Evolutionary conservation across 768 basidiomycete species (phyloP).

Genomic region (Amanita fuliginea): DNA sequence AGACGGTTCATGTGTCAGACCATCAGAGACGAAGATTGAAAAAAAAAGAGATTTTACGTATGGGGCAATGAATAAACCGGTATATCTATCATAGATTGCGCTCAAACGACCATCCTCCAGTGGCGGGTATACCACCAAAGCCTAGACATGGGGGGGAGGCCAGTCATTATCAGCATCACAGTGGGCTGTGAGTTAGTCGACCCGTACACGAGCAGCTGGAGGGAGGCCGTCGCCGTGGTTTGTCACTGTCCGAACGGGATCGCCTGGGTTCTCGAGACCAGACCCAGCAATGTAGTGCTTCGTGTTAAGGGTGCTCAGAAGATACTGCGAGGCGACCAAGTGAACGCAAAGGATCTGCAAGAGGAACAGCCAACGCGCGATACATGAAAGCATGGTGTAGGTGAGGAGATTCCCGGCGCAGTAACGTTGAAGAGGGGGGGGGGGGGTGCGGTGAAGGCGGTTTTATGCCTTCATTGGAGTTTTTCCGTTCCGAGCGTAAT

Average conservation of each 20-base stretch:
- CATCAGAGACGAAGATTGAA: not conserved
- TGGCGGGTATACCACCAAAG: not conserved
- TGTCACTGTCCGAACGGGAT: not conserved
- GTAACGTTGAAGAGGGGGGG: not conserved
- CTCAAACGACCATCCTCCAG: not conserved
- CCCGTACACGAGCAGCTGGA: not conserved
- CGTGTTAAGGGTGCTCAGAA: not conserved
- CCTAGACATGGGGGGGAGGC: not conserved
- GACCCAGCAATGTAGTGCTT: not conserved
- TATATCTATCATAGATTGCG: not conserved
- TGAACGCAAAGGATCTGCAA: not conserved
- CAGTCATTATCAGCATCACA: not conserved
- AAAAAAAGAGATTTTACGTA: not conserved
- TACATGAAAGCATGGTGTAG: not conserved
- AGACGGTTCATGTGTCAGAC: not conserved
- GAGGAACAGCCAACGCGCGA: not conserved
- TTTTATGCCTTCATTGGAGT: not conserved
- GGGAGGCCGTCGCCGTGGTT: not conserved
- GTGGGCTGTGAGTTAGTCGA: not conserved
- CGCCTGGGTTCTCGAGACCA: not conserved
- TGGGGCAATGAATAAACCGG: not conserved
- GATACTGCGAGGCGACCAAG: not conserved
- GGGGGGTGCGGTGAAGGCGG: not conserved
- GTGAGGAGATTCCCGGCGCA: not conserved
- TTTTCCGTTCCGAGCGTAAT: not conserved